These are phyloP conservation scores for Pseudonectria buxi DNA, from an alignment of 2,329 filamentous ascomycete genomes.

Conservation along the genomic window DNA sequence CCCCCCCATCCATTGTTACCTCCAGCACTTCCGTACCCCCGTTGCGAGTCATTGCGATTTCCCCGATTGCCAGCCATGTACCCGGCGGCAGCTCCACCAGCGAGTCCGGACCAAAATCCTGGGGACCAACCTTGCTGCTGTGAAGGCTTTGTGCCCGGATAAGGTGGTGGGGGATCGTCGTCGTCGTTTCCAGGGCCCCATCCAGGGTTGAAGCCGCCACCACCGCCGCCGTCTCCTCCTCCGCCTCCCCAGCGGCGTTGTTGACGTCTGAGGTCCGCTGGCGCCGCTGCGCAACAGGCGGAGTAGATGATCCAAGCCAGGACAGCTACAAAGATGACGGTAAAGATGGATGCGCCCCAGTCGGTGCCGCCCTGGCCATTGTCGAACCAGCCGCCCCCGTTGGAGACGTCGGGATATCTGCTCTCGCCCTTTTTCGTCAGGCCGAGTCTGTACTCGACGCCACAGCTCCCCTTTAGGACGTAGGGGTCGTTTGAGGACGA, in stretches of 20 bases:
- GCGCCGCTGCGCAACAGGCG: conserved; percentile 31
- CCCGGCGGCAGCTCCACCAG: conserved; percentile 61
- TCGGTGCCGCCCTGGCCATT: conserved; percentile 25
- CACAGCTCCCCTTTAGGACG: conserved; percentile 87
- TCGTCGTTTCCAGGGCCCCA: conserved; percentile 29
- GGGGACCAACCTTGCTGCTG: conserved; percentile 53
- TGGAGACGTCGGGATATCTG: conserved; percentile 54
- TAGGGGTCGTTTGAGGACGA: conserved; percentile 67
- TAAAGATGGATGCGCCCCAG: conserved; percentile 46
- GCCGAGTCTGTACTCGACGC: conserved; percentile 77
- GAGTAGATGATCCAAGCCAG: conserved; percentile 56
- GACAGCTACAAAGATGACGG: conserved; percentile 53
- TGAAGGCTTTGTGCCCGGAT: conserved; percentile 33
- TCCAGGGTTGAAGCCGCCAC: conserved; percentile 32
- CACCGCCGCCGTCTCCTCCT: conserved; percentile 34
- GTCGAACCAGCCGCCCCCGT: conserved; percentile 29
- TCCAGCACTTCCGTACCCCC: conserved; percentile 28
- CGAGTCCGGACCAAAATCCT: conserved; percentile 68
- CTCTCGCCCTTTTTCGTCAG: conserved; percentile 71
- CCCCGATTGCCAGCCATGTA: conserved; percentile 54
- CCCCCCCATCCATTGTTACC: conserved; percentile 25
- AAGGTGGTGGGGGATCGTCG: conserved; percentile 47
- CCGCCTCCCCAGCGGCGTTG: conserved; percentile 29
- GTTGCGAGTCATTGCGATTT: conserved; percentile 25
- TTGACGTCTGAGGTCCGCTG: conserved; percentile 7